Evolutionary conservation across 2,329 filamentous ascomycete species (phyloP), one percentile per base, ranked within the genome.

Genomic region (Setomelanomma holmii): DNA sequence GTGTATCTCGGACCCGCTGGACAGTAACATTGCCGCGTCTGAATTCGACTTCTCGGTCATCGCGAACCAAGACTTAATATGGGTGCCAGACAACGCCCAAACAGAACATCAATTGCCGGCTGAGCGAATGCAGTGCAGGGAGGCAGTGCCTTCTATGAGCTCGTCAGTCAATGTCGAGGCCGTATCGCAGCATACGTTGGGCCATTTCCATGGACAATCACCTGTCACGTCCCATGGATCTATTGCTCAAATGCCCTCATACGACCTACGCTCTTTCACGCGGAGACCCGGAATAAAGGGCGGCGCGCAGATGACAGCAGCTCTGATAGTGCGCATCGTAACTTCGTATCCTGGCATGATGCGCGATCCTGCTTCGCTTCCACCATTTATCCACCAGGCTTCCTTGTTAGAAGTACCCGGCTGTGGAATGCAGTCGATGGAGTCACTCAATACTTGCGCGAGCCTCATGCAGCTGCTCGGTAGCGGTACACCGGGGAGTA

Each of bases 301-400:
- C 2, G 70, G 68, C n/a, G 39, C 66, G 12, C 65, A 76, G 50
- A 67, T 71, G 55, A 73, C 63, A 8, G 60, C 68, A n/a, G 70
- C 64, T 20, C 68, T 79, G 2, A 76, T 79, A 1, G 49, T 72
- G 5, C 71, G 75, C 43, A 79, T 66, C 4, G 56, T 80, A 17
- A 78, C 75, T 54, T 79, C 77, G 0, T 80, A 77, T 55, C 73
- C 75, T 1, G 49, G 68, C 44, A 76, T 76, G 72, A 74, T 79
- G 67, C 53, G 74, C 23, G 68, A 61, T 10, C 61, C 75, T 19
- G 64, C 72, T n/a, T 64, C 61, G 3, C 69, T 78, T 30, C 78
- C 77, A 34, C 77, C 77, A 0, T 80, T 79, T 53, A 76, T 80
- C 22, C 78, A 80, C 55, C 68, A 73, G 4, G 41, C 1, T 41